These are phyloP conservation scores for Blastobotrys indianensis DNA, from an alignment of 1,139 yeast genomes.

Conservation along the genomic window DNA sequence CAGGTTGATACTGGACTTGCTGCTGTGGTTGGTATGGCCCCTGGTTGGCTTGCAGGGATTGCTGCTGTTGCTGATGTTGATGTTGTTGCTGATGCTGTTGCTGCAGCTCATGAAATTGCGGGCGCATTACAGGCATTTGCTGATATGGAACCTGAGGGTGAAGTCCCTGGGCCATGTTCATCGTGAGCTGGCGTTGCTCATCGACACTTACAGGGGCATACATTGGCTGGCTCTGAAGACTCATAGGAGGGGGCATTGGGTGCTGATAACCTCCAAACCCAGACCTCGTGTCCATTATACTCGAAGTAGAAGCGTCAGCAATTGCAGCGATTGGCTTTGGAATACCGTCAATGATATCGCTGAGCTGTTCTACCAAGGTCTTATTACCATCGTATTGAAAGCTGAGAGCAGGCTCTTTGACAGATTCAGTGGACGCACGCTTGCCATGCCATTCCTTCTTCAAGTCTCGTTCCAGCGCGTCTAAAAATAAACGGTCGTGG, in stretches of 20 bases:
- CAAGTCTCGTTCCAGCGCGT: constrained; percentile 88
- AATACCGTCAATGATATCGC: constrained; percentile 27
- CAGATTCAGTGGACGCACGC: constrained; percentile 36
- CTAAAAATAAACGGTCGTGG: constrained; percentile 87
- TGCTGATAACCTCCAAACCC: not conserved
- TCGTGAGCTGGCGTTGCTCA: not conserved
- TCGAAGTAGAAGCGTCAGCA: constrained; percentile 30
- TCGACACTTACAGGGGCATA: constrained; percentile 1
- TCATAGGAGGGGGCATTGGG: constrained; percentile 5
- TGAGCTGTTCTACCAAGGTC: constrained; percentile 36
- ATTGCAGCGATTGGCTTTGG: constrained; percentile 32
- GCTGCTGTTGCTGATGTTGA: constrained; percentile 10
- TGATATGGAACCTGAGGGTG: not conserved
- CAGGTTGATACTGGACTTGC: not conserved
- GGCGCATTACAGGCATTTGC: not conserved
- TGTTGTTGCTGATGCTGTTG: constrained; percentile 4
- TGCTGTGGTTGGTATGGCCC: not conserved
- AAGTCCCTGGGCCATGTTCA: not conserved
- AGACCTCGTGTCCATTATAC: constrained; percentile 1
- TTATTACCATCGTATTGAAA: constrained; percentile 35
- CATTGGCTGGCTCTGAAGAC: constrained; percentile 2
- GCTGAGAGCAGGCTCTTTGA: constrained; percentile 39
- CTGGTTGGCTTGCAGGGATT: not conserved
- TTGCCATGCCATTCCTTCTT: constrained; percentile 55
- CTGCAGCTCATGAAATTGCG: not conserved